Percentiles rank a stretch among this genome's conserved stretches.
These are phyloP conservation scores for Iris pallida DNA, from an alignment of 116 monocot genomes.

Conservation along the genomic window DNA sequence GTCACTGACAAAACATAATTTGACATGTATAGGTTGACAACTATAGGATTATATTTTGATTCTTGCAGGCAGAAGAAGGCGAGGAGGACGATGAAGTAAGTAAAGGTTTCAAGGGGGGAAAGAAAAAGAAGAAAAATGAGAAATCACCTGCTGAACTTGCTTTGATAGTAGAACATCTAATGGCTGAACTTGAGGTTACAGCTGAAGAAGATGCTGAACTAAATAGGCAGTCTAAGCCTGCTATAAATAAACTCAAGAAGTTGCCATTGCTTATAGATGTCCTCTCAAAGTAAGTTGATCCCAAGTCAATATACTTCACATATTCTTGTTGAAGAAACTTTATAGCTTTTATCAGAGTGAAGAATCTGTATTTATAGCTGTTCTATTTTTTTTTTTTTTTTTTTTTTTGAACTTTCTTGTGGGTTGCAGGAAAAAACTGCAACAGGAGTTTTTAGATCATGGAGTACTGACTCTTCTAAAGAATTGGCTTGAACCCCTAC, in stretches of 20 bases:
- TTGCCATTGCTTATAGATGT: slow-evolving; percentile 73
- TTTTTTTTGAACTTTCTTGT: not conserved
- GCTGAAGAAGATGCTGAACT: slow-evolving; percentile 98
- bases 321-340: not conserved
- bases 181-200: slow-evolving; percentile 93
- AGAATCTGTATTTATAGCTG: not conserved
- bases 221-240: slow-evolving; percentile 84
- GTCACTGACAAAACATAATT: no score
- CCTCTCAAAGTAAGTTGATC: slow-evolving; percentile 72
- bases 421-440: slow-evolving; percentile 66
- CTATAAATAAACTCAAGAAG: slow-evolving; percentile 91
- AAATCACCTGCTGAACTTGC: slow-evolving; percentile 79
- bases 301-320: not conserved
- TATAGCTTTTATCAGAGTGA: not conserved
- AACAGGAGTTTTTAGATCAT: slow-evolving; percentile 95
- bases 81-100: slow-evolving; percentile 69
- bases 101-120: slow-evolving; percentile 66
- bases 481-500: slow-evolving; percentile 94
- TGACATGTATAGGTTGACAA: no score
- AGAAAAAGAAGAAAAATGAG: slow-evolving; percentile 88
- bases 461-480: slow-evolving; percentile 81
- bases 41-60: no score
- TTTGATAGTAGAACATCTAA: slow-evolving; percentile 59
- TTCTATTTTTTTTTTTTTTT: not conserved
- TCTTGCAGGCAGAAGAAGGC: slow-evolving; percentile 52